Base-by-base conservation (phyloP, 176 grass and related monocot species). In the Microstegium vimineum region DNA sequence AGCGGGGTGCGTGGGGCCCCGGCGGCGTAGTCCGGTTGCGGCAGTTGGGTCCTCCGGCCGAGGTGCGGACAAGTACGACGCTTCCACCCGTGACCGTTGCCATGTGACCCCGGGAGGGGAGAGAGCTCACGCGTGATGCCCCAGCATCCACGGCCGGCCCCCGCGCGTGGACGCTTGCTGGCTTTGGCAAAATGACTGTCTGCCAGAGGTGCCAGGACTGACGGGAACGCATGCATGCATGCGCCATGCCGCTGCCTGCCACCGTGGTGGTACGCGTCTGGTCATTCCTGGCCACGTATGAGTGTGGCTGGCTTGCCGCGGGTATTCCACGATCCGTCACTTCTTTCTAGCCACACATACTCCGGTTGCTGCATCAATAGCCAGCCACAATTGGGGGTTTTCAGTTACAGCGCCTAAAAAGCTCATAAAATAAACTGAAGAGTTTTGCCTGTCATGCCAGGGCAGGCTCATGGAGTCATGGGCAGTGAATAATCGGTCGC, bases 51-150 rank as follows among this genome's bases (percentile, higher is more conserved):
- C 84, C 25, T 45, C 77, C 18, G 62, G 49, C 6, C 14, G 82
- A 59, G 54, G 85, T 59, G 85, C 85, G 36, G 86, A 87, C 86
- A 88, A 71, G 12, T 0, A 23, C 64, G 63, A 32, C 73, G 51
- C 86, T 18, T 77, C 64, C 85, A 66, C 86, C 86, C 86, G 86
- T 87, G 86, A 87, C 66, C 73, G 86, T 40, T 62, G 86, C 71
- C 86, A 87, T 87, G 86, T 87, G 85, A 87, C 76, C 77, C 47
- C 11, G 46, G 54, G 13, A 43, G n/a, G n/a, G n/a, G 33, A 33
- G 33, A 33, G 33, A 2, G 4, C 33, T 33, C 35, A 38, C 41
- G 46, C 46, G 46, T 49, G 68, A 71, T n/a, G 20, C 47, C 11
- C n/a, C n/a, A 2, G 25, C 60, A 62, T 62, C 23, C 4, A 14